These are phyloP conservation scores for Williopsis jadinii DNA, from an alignment of 1,139 yeast species.

Conservation along the genomic window DNA sequence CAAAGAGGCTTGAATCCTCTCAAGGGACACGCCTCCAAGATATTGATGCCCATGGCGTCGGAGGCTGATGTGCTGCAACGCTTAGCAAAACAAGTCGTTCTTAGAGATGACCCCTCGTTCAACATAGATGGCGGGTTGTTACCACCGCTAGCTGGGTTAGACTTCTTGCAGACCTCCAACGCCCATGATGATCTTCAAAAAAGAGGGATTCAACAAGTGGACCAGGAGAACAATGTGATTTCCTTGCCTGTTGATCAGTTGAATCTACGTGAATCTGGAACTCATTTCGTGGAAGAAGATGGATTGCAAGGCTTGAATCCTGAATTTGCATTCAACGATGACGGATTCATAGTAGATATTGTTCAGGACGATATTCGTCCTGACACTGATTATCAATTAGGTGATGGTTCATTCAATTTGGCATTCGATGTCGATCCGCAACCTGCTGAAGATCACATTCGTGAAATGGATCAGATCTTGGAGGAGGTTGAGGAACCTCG, in stretches of 20 bases:
- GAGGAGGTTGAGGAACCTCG: constrained; percentile 6
- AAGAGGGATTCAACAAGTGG: constrained; percentile 13
- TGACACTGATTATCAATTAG: constrained; percentile 9
- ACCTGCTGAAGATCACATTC: background rate
- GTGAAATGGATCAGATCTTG: constrained; percentile 9
- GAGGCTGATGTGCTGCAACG: constrained; percentile 1
- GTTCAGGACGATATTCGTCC: constrained; percentile 1
- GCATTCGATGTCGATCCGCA: constrained; percentile 1
- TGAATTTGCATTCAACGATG: constrained; percentile 21
- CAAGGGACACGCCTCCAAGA: constrained; percentile 3
- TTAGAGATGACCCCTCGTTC: constrained; percentile 37
- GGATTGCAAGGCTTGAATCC: constrained; percentile 13
- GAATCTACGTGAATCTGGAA: background rate
- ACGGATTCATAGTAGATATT: constrained; percentile 19
- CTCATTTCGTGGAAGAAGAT: background rate
- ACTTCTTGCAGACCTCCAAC: constrained; percentile 9
- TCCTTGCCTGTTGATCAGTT: constrained; percentile 4
- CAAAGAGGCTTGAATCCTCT: constrained; percentile 18
- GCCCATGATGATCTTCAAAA: background rate
- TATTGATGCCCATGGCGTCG: constrained; percentile 6
- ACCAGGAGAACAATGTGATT: constrained; percentile 15
- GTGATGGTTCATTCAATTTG: constrained; percentile 2
- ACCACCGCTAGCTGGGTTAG: constrained; percentile 16
- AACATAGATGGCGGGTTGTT: constrained; percentile 30
- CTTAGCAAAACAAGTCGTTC: constrained; percentile 14